phyloP scores from a whole-genome alignment of 768 basidiomycete species.

The Asterophora lycoperdoides region DNA sequence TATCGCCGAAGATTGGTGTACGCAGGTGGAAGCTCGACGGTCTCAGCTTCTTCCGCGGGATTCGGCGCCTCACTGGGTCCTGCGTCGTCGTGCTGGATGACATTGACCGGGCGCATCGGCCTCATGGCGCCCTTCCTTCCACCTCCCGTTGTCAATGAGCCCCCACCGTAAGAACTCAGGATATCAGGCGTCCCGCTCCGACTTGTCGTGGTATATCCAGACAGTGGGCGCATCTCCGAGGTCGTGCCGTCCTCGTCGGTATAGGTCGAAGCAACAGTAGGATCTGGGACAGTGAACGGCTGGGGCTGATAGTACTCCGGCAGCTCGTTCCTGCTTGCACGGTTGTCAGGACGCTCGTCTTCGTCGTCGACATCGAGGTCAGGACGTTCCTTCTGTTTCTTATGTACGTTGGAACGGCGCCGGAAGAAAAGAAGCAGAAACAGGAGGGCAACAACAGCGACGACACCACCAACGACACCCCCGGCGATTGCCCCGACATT shows the following conservation, averaged over 20 bases:
- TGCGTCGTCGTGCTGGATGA: constrained; percentile 84
- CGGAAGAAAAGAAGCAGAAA: constrained; percentile 21
- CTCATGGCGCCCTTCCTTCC: constrained; percentile 46
- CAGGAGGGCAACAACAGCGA: constrained; percentile 15
- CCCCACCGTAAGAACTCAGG: constrained; percentile 19
- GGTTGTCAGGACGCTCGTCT: constrained; percentile 32
- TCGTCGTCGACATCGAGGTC: constrained; percentile 62
- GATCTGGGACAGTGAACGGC: constrained; percentile 69
- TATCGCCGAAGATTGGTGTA: constrained; percentile 60
- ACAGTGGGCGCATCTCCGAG: constrained; percentile 31
- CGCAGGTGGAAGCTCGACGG: constrained; percentile 79
- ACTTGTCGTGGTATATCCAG: constrained; percentile 36
- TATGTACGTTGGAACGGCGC: constrained; percentile 23
- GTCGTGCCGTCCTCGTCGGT: constrained; percentile 20
- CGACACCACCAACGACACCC: constrained; percentile 24
- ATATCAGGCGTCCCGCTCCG: constrained; percentile 47
- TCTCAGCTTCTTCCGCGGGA: constrained; percentile 50
- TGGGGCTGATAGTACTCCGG: constrained; percentile 74
- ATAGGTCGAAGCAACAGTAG: constrained; percentile 36
- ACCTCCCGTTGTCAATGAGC: constrained; percentile 21
- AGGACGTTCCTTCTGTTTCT: constrained; percentile 49
- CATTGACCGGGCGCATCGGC: constrained; percentile 65
- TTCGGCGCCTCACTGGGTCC: constrained; percentile 43
- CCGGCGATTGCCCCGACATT: constrained; percentile 27
- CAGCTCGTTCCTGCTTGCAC: constrained; percentile 37